Conservation (phyloP, 78 protist species). For the Dictyostelium brefeldianum region DNA sequence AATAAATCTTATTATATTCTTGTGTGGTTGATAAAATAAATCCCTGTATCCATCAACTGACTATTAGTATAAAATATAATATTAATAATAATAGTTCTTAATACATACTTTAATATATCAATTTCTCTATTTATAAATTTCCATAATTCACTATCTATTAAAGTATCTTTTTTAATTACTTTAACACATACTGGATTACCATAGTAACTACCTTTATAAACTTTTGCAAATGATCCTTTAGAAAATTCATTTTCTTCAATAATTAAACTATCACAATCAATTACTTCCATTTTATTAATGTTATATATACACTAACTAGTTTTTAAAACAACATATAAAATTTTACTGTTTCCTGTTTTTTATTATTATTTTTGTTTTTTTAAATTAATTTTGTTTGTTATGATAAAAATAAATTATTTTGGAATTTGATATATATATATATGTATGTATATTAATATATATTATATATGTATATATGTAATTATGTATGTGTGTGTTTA, state of each 20-base stretch:
- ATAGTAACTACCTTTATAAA: slow-evolving; percentile 68
- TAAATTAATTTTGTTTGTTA: background rate
- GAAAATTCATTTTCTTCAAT: slow-evolving; percentile 77
- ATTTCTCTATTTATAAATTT: slow-evolving; percentile 59
- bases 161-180: slow-evolving; percentile 57
- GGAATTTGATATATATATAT: too few species aligned
- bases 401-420: too few species aligned
- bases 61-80: too few species aligned
- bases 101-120: slow-evolving; percentile 47
- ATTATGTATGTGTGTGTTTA: too few species aligned
- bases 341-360: background rate
- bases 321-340: background rate
- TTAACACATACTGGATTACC: slow-evolving; percentile 73
- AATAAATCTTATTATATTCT: slow-evolving; percentile 51
- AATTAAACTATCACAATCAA: slow-evolving; percentile 35
- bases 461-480: too few species aligned
- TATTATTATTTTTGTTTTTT: background rate
- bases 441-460: too few species aligned
- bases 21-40: slow-evolving; percentile 50
- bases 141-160: slow-evolving; percentile 42
- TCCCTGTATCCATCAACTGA: too few species aligned
- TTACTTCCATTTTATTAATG: slow-evolving; percentile 21
- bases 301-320: background rate
- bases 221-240: slow-evolving; percentile 70
- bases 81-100: background rate